Evolutionary conservation across 108 stramenopile species (phyloP).

Genomic region (Chaetoceros muelleri): DNA sequence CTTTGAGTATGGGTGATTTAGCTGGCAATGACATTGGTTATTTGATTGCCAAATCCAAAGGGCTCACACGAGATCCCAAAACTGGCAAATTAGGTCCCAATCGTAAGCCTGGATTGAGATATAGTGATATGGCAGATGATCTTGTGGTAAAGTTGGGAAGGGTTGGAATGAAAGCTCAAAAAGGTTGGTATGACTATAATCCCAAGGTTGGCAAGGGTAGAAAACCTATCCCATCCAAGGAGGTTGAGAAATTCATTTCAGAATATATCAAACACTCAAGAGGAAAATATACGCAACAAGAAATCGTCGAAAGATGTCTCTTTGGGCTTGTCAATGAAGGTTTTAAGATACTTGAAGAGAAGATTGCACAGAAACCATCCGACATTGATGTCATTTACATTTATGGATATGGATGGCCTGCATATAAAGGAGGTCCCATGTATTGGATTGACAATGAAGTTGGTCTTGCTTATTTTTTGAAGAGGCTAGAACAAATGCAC

Average conservation of each 20-base stretch:
- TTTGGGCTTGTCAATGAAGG: slow-evolving; percentile 95
- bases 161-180: slow-evolving; percentile 76
- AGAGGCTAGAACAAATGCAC: slow-evolving; percentile 36
- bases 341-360: slow-evolving; percentile 93
- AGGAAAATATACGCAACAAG: slow-evolving; percentile 26
- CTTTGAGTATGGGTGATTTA: slow-evolving; percentile 86
- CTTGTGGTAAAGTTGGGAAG: slow-evolving; percentile 75
- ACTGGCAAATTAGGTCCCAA: slow-evolving; percentile 32
- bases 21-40: slow-evolving; percentile 94
- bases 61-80: slow-evolving; percentile 39
- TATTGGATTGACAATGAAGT: slow-evolving; percentile 83
- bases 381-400: slow-evolving; percentile 94
- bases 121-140: slow-evolving; percentile 83
- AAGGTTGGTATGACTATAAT: slow-evolving; percentile 69
- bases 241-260: slow-evolving; percentile 55
- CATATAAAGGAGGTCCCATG: slow-evolving; percentile 89
- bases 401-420: slow-evolving; percentile 94
- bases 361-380: slow-evolving; percentile 76
- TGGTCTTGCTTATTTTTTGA: slow-evolving; percentile 45
- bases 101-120: slow-evolving; percentile 43
- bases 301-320: slow-evolving; percentile 61
- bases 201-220: slow-evolving; percentile 65
- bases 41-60: slow-evolving; percentile 68
- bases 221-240: slow-evolving; percentile 58
- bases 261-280: slow-evolving; percentile 25